phyloP scores from a whole-genome alignment of 2,329 filamentous ascomycete genomes.

The Epichloe glyceriae region DNA sequence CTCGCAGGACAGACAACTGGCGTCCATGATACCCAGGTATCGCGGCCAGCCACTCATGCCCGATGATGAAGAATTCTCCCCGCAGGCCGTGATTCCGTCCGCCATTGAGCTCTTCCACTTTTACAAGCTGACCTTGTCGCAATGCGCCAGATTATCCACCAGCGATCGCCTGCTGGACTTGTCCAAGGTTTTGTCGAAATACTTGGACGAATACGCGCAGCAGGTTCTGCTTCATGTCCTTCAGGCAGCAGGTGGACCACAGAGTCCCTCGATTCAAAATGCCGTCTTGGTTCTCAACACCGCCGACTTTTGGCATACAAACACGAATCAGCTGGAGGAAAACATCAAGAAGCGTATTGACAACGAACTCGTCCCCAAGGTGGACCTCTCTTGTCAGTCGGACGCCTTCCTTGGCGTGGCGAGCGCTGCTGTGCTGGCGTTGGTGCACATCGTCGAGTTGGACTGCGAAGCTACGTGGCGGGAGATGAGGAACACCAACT shows the following conservation, averaged over 20 bases:
- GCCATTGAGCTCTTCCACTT: slow-evolving; percentile 97
- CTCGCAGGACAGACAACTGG: slow-evolving; percentile 81
- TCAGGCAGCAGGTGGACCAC: slow-evolving; percentile 40
- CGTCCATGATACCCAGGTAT: slow-evolving; percentile 75
- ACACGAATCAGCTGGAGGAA: slow-evolving; percentile 85
- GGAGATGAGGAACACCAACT: slow-evolving; percentile 93
- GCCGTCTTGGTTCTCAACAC: slow-evolving; percentile 84
- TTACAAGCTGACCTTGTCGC: slow-evolving; percentile 81
- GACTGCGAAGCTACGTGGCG: slow-evolving; percentile 81
- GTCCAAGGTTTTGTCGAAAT: slow-evolving; percentile 75
- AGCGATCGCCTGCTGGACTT: slow-evolving; percentile 77
- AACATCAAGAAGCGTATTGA: slow-evolving; percentile 89
- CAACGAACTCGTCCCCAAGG: slow-evolving; percentile 55
- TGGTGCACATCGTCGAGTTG: slow-evolving; percentile 73
- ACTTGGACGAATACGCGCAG: slow-evolving; percentile 90
- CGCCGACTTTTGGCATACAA: slow-evolving; percentile 92
- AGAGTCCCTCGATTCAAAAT: slow-evolving; percentile 51
- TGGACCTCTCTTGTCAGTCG: slow-evolving; percentile 85
- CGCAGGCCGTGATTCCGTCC: slow-evolving; percentile 79
- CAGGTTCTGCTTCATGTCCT: slow-evolving; percentile 70
- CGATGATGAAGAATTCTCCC: slow-evolving; percentile 80
- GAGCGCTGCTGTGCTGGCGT: slow-evolving; percentile 67
- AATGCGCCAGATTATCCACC: slow-evolving; percentile 92
- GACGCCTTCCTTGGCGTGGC: slow-evolving; percentile 94
- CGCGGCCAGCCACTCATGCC: slow-evolving; percentile 68